Conservation (phyloP, 139 green algal genomes). For the Picochlorum sp. region DNA sequence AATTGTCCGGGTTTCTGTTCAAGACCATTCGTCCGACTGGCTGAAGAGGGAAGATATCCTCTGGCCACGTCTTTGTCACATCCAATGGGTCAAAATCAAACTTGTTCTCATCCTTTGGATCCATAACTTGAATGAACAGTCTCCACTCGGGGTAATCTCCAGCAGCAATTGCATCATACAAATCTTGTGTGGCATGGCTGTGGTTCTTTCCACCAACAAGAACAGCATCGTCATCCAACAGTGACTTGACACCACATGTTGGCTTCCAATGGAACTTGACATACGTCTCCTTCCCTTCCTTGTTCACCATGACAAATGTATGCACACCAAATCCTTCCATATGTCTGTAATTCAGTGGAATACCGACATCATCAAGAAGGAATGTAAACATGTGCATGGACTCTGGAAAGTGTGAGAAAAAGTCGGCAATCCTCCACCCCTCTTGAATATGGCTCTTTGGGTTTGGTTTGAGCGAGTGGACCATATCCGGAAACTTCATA, state of each 20-base stretch:
- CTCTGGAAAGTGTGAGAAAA: conserved; percentile 92
- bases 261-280: conserved; percentile 99
- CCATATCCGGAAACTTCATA: conserved; percentile 96
- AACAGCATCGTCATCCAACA: conserved; percentile 86
- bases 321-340: conserved; percentile 95
- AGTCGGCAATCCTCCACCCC: conserved; percentile 91
- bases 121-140: conserved; percentile 89
- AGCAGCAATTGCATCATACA: conserved; percentile 82
- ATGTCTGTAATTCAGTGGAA: conserved; percentile 86
- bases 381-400: conserved; percentile 92
- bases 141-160: conserved; percentile 91
- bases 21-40: conserved; percentile 74
- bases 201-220: conserved; percentile 86
- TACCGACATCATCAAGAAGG: conserved; percentile 83
- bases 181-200: conserved; percentile 90
- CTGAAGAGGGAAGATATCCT: conserved; percentile 68
- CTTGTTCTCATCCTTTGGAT: conserved; percentile 54
- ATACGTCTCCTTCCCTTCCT: conserved; percentile 64
- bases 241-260: conserved; percentile 67
- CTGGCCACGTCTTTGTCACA: conserved; percentile 78
- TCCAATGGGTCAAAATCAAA: conserved; percentile 80
- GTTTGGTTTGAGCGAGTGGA: conserved; percentile 95
- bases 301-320: conserved; percentile 85
- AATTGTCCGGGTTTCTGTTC: conserved; percentile 79
- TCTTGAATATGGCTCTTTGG: conserved; percentile 94